These are phyloP conservation scores for Davidsoniella neocaledoniae DNA, from an alignment of 2,329 filamentous ascomycete species.

Conservation along the genomic window DNA sequence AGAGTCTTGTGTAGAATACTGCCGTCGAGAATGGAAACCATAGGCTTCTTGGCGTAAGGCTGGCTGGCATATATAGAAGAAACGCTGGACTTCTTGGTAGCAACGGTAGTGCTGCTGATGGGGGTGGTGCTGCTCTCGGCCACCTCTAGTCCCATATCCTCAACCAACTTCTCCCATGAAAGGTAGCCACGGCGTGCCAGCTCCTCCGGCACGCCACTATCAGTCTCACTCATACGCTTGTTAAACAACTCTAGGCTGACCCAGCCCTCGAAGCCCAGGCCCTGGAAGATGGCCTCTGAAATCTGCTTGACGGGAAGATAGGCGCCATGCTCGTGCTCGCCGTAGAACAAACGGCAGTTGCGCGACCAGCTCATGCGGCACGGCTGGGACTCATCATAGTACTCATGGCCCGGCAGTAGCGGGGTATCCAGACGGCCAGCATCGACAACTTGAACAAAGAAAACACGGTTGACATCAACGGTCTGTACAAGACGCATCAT, in stretches of 20 bases:
- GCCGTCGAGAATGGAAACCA: neutral
- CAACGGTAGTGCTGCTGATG: too few relatives aligned
- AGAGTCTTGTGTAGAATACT: neutral
- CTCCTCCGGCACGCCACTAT: conserved; percentile 33
- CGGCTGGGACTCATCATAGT: conserved; percentile 21
- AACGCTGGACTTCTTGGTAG: too few relatives aligned
- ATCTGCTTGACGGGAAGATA: conserved; percentile 52
- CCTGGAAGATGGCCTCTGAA: conserved; percentile 41
- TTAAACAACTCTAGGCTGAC: conserved; percentile 58
- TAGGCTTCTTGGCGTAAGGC: too few relatives aligned
- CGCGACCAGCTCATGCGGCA: conserved; percentile 58
- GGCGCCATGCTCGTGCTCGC: conserved; percentile 41
- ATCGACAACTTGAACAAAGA: conserved; percentile 64
- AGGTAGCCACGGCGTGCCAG: conserved; percentile 36
- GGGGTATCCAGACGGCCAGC: conserved; percentile 46
- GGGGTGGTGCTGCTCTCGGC: neutral
- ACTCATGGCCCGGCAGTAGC: conserved; percentile 28
- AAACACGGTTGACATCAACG: conserved; percentile 48
- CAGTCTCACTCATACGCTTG: conserved; percentile 35
- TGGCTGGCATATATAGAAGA: too few relatives aligned
- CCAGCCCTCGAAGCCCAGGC: conserved; percentile 51
- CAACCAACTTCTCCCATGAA: conserved; percentile 31
- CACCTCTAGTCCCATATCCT: conserved; percentile 19
- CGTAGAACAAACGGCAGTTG: conserved; percentile 45
- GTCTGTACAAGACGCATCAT: conserved; percentile 34